These are phyloP conservation scores for Phytophthora nicotianae DNA, from an alignment of 352 stramenopile species.

Conservation along the genomic window DNA sequence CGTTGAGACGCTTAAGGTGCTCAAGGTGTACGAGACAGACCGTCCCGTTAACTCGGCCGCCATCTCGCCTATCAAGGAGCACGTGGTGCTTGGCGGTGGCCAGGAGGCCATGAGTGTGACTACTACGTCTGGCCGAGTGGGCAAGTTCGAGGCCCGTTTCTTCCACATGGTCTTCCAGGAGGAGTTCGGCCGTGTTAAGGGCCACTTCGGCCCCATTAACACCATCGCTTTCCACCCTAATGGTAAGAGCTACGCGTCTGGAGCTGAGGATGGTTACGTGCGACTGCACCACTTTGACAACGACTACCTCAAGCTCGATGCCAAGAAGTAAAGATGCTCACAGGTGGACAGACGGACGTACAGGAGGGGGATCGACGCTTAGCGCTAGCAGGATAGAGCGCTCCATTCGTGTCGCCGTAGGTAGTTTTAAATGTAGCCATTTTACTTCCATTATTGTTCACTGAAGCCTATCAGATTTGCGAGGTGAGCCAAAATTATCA, in stretches of 20 bases:
- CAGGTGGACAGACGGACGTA: slow-evolving; percentile 12
- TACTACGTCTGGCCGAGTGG: slow-evolving; percentile 92
- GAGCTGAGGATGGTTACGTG: slow-evolving; percentile 98
- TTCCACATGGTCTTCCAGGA: slow-evolving; percentile 99
- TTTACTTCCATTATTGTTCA: slow-evolving; percentile 13
- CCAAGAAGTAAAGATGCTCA: slow-evolving; percentile 26
- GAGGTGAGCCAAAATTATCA: slow-evolving; percentile 38
- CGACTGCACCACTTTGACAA: slow-evolving; percentile 98
- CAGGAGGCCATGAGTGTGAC: slow-evolving; percentile 99
- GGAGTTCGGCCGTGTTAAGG: slow-evolving; percentile 98
- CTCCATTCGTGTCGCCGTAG: slow-evolving; percentile 24
- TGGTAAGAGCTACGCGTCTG: slow-evolving; percentile 98
- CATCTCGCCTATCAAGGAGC: slow-evolving; percentile 96
- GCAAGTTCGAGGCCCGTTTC: slow-evolving; percentile 97
- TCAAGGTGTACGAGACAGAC: slow-evolving; percentile 99
- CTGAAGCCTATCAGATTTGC: slow-evolving; percentile 28
- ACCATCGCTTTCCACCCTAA: slow-evolving; percentile 98
- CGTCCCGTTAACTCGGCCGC: slow-evolving; percentile 98
- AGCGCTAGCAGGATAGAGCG: slow-evolving; percentile 21
- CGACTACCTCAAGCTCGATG: slow-evolving; percentile 93
- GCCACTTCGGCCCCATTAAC: slow-evolving; percentile 99
- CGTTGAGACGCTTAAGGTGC: slow-evolving; percentile 93
- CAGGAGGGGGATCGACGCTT: slow-evolving; percentile 1
- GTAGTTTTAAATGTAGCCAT: slow-evolving; percentile 46
- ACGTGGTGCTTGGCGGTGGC: slow-evolving; percentile 97